phyloP scores from a whole-genome alignment of 2,329 filamentous ascomycete species.

The Daldinia sp. region DNA sequence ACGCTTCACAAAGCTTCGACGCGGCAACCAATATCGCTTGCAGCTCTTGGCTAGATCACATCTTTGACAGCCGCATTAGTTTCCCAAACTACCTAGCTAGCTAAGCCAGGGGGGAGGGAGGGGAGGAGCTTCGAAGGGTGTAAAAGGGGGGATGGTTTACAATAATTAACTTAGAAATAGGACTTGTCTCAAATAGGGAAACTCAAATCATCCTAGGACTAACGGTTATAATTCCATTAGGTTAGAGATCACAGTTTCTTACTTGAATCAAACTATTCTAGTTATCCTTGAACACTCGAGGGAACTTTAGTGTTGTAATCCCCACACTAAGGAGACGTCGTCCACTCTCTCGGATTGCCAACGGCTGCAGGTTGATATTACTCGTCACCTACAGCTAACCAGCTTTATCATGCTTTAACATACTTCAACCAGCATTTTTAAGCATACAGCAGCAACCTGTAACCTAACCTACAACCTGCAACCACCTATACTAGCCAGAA shows the following conservation, averaged over 20 bases:
- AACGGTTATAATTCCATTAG: neutral
- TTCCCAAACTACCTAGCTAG: neutral
- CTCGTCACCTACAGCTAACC: slow-evolving; percentile 35
- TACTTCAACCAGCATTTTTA: slow-evolving; percentile 2
- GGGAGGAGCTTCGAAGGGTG: too few species aligned
- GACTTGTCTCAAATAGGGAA: slow-evolving; percentile 24
- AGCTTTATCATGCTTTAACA: slow-evolving; percentile 14
- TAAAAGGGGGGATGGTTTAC: neutral
- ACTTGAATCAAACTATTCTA: slow-evolving; percentile 20
- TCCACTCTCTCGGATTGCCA: slow-evolving; percentile 25
- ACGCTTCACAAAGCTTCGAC: slow-evolving; percentile 9
- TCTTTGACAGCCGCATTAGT: slow-evolving; percentile 40
- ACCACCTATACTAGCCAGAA: slow-evolving; percentile 18
- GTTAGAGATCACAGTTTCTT: slow-evolving; percentile 23
- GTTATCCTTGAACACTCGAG: too few species aligned
- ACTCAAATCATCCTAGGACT: slow-evolving; percentile 11
- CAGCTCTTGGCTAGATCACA: slow-evolving; percentile 38
- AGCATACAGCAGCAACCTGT: too few species aligned
- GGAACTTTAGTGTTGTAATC: slow-evolving; percentile 8
- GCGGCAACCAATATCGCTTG: slow-evolving; percentile 34
- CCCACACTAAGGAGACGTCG: slow-evolving; percentile 20
- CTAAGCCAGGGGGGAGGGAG: neutral
- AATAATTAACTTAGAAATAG: slow-evolving; percentile 13
- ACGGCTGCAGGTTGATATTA: slow-evolving; percentile 17
- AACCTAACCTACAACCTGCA: neutral